Base-by-base conservation (phyloP, 192 early-diverging fungal species). In the Cetraspora pellucida region DNA sequence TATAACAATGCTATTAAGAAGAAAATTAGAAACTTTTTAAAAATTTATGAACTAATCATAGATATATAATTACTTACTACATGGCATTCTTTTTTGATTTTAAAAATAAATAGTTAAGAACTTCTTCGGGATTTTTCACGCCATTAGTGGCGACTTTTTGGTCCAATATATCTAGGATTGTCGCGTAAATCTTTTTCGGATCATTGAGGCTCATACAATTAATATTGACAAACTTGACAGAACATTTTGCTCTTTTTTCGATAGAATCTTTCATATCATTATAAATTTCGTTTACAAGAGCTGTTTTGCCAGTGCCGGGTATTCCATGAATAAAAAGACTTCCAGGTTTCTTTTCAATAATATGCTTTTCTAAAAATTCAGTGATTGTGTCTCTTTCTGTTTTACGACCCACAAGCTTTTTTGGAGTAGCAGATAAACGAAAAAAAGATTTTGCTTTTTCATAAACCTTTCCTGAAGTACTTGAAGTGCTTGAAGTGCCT, bases 241-340 rank as follows among this genome's bases (percentile, higher is more conserved):
- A 43, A n/a, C 65, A 46, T 21, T 14, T 44, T 13, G 50, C 50
- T 44, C 45, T 31, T 46, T 67, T 77, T 66, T 55, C 78, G 64
- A 68, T 83, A 73, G n/a, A 78, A 70, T 2, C 72, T 76, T 54
- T 77, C 67, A 86, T 83, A 25, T 81, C 58, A 10, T 82, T 79
- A 37, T 85, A 75, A 16, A 92, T 79, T 60, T 94, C 88, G 14
- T 82, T 85, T 30, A 95, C 68, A 31, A 95, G 87, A 2, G 95
- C 96, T 10, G 94, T 98, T 83, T 98, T 98, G 50, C 97, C 97
- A 23, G 97, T 98, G 6, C 97, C 97, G 0, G 97, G 97, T 55
- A 87, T 89, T 1, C 97, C 97, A 9, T 93, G 93, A 17, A 98
- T 90, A 80, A 98, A 98, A 44, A 94, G 81, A 65, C 89, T 91